Evolutionary conservation across 352 stramenopile species (phyloP).

Genomic region (Phytophthora meadii): DNA sequence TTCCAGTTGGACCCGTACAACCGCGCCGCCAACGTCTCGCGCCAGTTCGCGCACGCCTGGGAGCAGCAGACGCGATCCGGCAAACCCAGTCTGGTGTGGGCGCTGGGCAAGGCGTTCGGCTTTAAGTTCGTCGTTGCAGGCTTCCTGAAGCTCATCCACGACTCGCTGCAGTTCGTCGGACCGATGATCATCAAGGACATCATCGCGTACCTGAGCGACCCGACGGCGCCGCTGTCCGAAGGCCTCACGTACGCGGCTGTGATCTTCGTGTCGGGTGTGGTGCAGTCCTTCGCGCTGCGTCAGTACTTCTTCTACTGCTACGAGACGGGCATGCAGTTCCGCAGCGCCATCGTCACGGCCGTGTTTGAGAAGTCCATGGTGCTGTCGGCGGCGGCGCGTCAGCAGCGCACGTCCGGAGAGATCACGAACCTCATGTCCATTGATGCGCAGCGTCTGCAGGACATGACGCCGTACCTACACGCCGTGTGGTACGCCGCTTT

Average conservation of each 20-base stretch:
- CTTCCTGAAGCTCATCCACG: constrained; percentile 83
- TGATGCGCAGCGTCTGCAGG: constrained; percentile 95
- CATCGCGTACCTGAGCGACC: constrained; percentile 80
- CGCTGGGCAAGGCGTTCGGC: constrained; percentile 62
- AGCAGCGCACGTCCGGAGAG: constrained; percentile 90
- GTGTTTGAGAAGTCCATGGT: constrained; percentile 90
- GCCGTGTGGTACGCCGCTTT: constrained; percentile 90
- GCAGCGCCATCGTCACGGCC: constrained; percentile 73
- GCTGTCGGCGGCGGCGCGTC: constrained; percentile 73
- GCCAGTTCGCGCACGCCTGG: constrained; percentile 61
- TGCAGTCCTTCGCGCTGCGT: constrained; percentile 79
- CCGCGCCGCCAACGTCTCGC: constrained; percentile 54
- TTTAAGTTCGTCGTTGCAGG: constrained; percentile 57
- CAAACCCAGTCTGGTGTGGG: constrained; percentile 63
- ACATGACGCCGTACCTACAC: constrained; percentile 95
- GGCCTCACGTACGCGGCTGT: constrained; percentile 69
- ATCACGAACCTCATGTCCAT: constrained; percentile 98
- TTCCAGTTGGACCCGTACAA: constrained; percentile 85
- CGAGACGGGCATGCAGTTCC: constrained; percentile 77
- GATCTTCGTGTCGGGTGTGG: constrained; percentile 75
- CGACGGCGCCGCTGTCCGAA: constrained; percentile 55
- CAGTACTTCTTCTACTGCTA: constrained; percentile 91
- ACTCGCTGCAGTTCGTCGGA: constrained; percentile 86
- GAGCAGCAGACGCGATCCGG: constrained; percentile 30
- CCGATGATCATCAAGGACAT: constrained; percentile 88